Percentiles rank a stretch among this genome's conserved stretches.
These are phyloP conservation scores for Penicillium cosmopolitanum DNA, from an alignment of 495 filamentous ascomycete genomes.

Conservation along the genomic window DNA sequence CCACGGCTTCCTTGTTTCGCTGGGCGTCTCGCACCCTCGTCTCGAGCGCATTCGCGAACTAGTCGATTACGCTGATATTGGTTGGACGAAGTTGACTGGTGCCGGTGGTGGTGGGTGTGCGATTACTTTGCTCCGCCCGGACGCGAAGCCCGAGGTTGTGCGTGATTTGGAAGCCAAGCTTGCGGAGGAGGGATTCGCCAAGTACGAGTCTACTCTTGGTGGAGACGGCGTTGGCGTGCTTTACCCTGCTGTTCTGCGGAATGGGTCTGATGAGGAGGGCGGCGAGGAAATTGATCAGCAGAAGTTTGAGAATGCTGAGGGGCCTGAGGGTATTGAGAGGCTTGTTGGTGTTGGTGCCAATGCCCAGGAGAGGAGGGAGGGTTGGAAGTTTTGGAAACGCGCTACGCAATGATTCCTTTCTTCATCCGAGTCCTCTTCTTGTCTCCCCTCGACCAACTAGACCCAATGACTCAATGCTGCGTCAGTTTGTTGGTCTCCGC, in stretches of 20 bases:
- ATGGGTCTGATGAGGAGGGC: slow-evolving; percentile 71
- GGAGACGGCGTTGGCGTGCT: slow-evolving; percentile 92
- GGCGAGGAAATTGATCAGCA: slow-evolving; percentile 92
- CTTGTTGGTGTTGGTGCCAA: slow-evolving; percentile 65
- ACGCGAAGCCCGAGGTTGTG: slow-evolving; percentile 53
- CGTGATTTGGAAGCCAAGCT: slow-evolving; percentile 67
- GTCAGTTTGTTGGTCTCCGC: neutral
- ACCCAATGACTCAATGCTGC: neutral
- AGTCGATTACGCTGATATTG: slow-evolving; percentile 85
- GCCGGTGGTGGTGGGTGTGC: slow-evolving; percentile 95
- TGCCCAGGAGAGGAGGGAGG: slow-evolving; percentile 69
- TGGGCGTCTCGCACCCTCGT: slow-evolving; percentile 92
- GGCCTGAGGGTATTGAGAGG: slow-evolving; percentile 76
- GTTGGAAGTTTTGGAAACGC: slow-evolving; percentile 93
- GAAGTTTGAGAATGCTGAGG: slow-evolving; percentile 82
- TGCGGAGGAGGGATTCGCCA: slow-evolving; percentile 74
- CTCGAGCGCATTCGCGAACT: slow-evolving; percentile 91
- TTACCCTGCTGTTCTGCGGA: slow-evolving; percentile 84
- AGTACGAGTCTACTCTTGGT: slow-evolving; percentile 85
- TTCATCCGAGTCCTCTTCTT: neutral
- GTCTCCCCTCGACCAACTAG: neutral
- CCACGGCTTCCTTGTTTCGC: slow-evolving; percentile 82
- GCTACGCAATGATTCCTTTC: slow-evolving; percentile 21
- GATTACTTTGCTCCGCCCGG: slow-evolving; percentile 83
- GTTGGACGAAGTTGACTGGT: slow-evolving; percentile 96